phyloP scores from a whole-genome alignment of 148 eudicot species.

The Fagopyrum tataricum region DNA sequence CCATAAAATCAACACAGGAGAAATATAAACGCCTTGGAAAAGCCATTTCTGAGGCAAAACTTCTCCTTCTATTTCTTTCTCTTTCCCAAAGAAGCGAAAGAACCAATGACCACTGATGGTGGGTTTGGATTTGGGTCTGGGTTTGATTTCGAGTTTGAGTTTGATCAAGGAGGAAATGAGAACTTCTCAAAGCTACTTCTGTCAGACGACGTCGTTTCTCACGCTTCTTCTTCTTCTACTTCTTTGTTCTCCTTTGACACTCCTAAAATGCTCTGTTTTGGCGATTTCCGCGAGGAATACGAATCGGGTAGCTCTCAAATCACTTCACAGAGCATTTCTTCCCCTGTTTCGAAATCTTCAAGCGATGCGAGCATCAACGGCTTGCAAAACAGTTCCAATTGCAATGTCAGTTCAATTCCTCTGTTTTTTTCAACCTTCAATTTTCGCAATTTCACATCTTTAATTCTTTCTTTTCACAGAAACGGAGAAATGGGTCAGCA shows the following conservation, averaged over 20 bases:
- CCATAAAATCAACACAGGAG: slow-evolving; percentile 22
- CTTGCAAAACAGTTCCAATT: background rate
- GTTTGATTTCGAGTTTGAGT: slow-evolving; percentile 8
- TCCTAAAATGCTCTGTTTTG: slow-evolving; percentile 13
- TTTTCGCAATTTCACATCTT: background rate
- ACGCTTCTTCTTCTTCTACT: background rate
- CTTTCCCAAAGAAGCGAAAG: background rate
- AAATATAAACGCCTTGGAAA: slow-evolving; percentile 23
- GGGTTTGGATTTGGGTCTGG: slow-evolving; percentile 6
- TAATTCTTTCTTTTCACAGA: background rate
- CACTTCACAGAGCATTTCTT: background rate
- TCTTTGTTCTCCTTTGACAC: slow-evolving; percentile 11
- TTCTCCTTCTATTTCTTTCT: background rate
- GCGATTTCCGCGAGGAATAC: slow-evolving; percentile 13
- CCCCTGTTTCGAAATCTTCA: slow-evolving; percentile 13
- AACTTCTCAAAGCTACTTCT: slow-evolving; percentile 29
- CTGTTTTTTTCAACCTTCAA: background rate
- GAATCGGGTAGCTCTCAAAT: background rate
- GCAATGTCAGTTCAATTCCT: slow-evolving; percentile 10
- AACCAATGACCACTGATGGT: background rate
- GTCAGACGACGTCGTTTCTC: slow-evolving; percentile 13
- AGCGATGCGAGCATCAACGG: slow-evolving; percentile 12
- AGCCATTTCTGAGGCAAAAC: slow-evolving; percentile 17
- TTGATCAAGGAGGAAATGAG: slow-evolving; percentile 22
- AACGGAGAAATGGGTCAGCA: background rate